Conservation (phyloP, 2,329 filamentous ascomycete species). For the Coleophoma cylindrospora region DNA sequence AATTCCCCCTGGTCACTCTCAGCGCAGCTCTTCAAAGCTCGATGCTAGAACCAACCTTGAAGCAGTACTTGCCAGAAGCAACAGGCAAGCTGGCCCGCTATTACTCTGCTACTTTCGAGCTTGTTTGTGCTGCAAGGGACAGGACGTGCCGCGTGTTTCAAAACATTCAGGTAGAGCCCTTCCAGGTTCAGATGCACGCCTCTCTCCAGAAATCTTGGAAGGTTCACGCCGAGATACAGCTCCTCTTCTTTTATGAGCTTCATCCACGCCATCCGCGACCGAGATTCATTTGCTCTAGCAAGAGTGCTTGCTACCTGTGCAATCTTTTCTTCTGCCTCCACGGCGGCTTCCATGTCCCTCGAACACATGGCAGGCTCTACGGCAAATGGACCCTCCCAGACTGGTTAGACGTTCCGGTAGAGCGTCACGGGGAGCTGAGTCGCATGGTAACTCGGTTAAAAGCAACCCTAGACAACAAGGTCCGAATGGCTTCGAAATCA, state of each 20-base stretch:
- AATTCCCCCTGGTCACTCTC: constrained; percentile 2
- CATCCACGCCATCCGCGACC: constrained; percentile 23
- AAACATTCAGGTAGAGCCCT: constrained; percentile 15
- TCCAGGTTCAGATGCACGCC: constrained; percentile 9
- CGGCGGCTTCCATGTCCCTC: constrained; percentile 33
- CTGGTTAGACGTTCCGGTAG: constrained; percentile 13
- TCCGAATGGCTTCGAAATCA: constrained; percentile 4
- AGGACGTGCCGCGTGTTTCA: constrained; percentile 19
- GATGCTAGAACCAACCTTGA: constrained; percentile 6
- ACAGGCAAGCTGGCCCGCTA: constrained; percentile 26
- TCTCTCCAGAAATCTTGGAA: constrained; percentile 15
- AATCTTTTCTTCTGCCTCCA: constrained; percentile 39
- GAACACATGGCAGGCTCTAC: constrained; percentile 39
- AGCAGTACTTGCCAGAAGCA: constrained; percentile 16
- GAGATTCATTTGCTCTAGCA: constrained; percentile 41
- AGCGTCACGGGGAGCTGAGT: constrained; percentile 4
- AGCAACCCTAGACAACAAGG: constrained; percentile 6
- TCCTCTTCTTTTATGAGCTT: constrained; percentile 37
- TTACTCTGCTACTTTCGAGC: constrained; percentile 19
- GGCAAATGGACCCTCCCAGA: constrained; percentile 38
- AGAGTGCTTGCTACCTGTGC: constrained; percentile 46
- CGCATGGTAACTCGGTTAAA: constrained; percentile 6
- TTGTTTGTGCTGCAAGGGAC: constrained; percentile 18
- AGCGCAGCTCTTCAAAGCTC: constrained; percentile 4
- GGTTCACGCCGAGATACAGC: constrained; percentile 46